Evolutionary conservation across 371 early-diverging fungal genomes (phyloP).

Genomic region (Zancudomyces culisetae): DNA sequence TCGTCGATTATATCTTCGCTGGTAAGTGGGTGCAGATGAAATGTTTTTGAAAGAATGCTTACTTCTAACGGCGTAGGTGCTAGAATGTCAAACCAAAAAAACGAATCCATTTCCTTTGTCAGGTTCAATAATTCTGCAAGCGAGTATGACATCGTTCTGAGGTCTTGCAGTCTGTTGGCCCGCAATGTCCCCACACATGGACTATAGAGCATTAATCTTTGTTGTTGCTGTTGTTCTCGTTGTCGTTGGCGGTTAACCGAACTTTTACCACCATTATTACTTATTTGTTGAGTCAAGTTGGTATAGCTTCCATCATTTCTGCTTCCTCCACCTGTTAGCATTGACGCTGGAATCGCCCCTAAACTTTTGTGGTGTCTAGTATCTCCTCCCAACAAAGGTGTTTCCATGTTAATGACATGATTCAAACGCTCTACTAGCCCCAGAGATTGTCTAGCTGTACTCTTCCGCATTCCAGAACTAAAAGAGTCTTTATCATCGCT

Average conservation of each 20-base stretch:
- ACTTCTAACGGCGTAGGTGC: conserved; percentile 66
- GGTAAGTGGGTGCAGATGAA: conserved; percentile 74
- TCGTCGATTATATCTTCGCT: conserved; percentile 78
- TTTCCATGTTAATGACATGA: not conserved
- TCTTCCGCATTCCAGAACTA: no score
- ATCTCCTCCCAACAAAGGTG: not conserved
- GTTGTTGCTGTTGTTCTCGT: conserved; percentile 9
- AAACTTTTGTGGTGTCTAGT: no score
- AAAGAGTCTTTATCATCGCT: no score
- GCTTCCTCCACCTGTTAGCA: no score
- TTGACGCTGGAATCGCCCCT: no score
- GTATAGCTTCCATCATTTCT: no score
- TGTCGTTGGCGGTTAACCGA: not conserved
- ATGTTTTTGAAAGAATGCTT: conserved; percentile 40
- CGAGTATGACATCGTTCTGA: conserved; percentile 16
- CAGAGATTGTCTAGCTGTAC: not conserved
- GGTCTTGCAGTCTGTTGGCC: conserved; percentile 17
- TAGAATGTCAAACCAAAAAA: conserved; percentile 79
- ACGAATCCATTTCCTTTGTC: conserved; percentile 21
- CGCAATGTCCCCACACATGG: conserved; percentile 23
- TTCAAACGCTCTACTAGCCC: not conserved
- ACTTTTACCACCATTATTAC: no score
- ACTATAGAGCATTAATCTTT: conserved; percentile 24
- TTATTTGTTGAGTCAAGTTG: no score
- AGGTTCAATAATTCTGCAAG: conserved; percentile 9